Conservation (phyloP, 2,329 filamentous ascomycete genomes). For the Orbilia quercus region DNA sequence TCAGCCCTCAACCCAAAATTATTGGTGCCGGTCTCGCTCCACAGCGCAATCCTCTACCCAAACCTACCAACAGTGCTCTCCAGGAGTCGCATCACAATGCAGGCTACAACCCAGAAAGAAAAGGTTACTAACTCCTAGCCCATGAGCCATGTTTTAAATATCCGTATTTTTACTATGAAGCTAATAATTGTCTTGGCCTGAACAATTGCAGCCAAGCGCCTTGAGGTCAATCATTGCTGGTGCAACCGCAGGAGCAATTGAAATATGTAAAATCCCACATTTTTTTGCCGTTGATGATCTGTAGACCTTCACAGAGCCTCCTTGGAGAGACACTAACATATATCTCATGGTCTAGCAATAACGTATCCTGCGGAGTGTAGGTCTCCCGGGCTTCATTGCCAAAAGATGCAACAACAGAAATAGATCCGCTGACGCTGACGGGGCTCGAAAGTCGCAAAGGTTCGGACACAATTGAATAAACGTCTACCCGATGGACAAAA, state of each 20-base stretch:
- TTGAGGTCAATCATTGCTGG: constrained; percentile 48
- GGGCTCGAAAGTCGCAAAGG: constrained; percentile 78
- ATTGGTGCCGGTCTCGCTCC: no score
- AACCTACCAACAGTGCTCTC: no score
- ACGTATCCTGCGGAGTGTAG: constrained; percentile 94
- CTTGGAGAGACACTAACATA: background rate
- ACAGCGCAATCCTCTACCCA: no score
- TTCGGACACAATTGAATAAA: constrained; percentile 89
- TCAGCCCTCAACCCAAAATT: no score
- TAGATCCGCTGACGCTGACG: no score
- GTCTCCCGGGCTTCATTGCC: constrained; percentile 60
- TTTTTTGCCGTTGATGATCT: constrained; percentile 56
- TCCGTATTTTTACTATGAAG: background rate
- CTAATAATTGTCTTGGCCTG: background rate
- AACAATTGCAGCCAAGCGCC: constrained; percentile 40
- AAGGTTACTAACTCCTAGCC: constrained; percentile 9
- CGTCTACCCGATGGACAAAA: constrained; percentile 83
- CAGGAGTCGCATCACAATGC: background rate
- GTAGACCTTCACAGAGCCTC: background rate
- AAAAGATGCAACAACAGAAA: constrained; percentile 20
- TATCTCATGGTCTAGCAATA: constrained; percentile 70
- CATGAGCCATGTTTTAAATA: background rate
- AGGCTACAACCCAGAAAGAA: constrained; percentile 7
- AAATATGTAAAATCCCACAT: constrained; percentile 74
- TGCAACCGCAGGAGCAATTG: constrained; percentile 90